phyloP scores from a whole-genome alignment of 805 yeast species.

The Yarrowia porcina region DNA sequence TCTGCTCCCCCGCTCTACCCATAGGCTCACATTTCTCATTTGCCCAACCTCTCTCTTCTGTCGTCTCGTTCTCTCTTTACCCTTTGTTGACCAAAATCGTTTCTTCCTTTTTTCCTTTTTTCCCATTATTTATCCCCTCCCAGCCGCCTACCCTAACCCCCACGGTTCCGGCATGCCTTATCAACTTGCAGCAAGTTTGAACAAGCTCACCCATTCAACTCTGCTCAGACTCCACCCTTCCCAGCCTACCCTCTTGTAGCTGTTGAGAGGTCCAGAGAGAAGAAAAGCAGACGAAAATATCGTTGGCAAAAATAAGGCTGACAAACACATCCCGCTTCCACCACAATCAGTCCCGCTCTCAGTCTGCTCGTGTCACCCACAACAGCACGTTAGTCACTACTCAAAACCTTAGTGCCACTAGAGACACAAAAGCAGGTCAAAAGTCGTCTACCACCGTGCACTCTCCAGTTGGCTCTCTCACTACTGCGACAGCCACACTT shows the following conservation, averaged over 20 bases:
- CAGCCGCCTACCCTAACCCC: not conserved
- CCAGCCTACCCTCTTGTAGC: not conserved
- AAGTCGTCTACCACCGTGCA: slow-evolving; percentile 6
- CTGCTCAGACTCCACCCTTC: not conserved
- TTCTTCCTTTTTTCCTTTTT: not conserved
- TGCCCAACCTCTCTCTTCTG: not conserved
- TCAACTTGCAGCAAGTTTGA: slow-evolving; percentile 21
- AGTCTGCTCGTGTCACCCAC: not conserved
- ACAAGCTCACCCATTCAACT: slow-evolving; percentile 23
- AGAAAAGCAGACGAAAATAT: no score
- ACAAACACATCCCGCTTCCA: no score
- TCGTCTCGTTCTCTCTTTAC: no score
- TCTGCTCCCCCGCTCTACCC: not conserved
- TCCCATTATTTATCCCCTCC: not conserved
- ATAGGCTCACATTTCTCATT: no score
- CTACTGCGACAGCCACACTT: slow-evolving; percentile 23
- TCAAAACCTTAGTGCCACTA: slow-evolving; percentile 20
- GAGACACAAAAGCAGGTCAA: slow-evolving; percentile 23
- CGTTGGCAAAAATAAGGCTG: no score
- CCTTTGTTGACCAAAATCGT: no score
- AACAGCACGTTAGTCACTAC: not conserved
- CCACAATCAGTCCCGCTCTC: no score
- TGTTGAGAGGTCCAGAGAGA: not conserved
- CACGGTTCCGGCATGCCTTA: slow-evolving; percentile 8
- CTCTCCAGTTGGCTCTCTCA: slow-evolving; percentile 6